phyloP scores from a whole-genome alignment of 345 rosid species.

The Camelina sativa region DNA sequence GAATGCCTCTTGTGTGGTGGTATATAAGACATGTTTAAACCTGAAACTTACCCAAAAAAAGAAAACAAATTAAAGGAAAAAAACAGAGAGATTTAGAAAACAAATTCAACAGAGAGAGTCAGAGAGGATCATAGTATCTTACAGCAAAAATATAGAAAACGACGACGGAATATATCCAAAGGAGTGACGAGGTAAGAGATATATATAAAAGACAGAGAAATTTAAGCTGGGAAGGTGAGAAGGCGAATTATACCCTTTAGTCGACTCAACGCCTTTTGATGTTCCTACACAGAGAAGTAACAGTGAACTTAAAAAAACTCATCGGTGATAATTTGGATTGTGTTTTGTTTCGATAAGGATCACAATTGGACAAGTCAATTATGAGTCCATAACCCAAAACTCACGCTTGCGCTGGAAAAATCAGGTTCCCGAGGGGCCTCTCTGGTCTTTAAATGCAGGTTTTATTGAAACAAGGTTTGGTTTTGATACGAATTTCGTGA shows the following conservation, averaged over 20 bases:
- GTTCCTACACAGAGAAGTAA: background rate
- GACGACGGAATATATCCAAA: background rate
- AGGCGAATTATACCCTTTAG: background rate
- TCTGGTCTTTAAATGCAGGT: background rate
- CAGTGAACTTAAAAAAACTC: background rate
- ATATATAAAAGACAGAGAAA: background rate
- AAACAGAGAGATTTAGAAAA: background rate
- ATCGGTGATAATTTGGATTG: background rate
- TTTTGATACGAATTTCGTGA: background rate
- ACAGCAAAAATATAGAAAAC: too few relatives aligned
- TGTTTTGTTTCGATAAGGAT: background rate
- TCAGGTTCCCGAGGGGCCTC: background rate
- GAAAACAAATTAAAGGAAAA: background rate
- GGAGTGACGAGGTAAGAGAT: background rate
- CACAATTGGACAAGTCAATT: background rate
- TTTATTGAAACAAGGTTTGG: background rate
- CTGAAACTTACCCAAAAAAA: conserved; percentile 15
- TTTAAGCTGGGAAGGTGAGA: conserved; percentile 17
- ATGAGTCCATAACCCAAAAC: background rate
- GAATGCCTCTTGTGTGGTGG: conserved; percentile 68
- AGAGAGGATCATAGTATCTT: too few relatives aligned
- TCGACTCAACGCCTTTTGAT: background rate
- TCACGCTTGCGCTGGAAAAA: background rate
- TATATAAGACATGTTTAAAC: conserved; percentile 41
- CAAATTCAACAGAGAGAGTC: background rate